Conservation (phyloP, 371 early-diverging fungal species). For the Circinella minor region DNA sequence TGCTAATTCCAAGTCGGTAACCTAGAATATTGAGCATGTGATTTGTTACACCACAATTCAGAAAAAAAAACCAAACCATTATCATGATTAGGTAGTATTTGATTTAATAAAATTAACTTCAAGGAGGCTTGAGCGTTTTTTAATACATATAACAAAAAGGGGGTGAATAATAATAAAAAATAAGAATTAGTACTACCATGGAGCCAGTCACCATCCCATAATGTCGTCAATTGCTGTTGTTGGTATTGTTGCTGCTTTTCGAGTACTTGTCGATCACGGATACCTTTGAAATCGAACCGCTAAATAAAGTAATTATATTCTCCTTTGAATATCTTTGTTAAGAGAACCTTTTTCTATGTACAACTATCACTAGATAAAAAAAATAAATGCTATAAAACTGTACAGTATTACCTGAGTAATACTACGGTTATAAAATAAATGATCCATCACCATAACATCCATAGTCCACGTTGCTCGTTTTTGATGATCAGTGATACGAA, state of each 20-base stretch:
- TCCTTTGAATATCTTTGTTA: background rate
- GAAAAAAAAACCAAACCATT: no score
- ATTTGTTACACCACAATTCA: background rate
- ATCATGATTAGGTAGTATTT: no score
- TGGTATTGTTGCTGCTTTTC: slow-evolving; percentile 20
- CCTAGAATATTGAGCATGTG: slow-evolving; percentile 12
- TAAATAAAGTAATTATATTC: slow-evolving; percentile 16
- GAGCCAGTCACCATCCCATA: slow-evolving; percentile 76
- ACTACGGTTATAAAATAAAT: slow-evolving; percentile 77
- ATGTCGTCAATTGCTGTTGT: slow-evolving; percentile 42
- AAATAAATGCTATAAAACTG: no score
- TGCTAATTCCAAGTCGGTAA: slow-evolving; percentile 34
- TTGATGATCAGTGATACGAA: slow-evolving; percentile 67
- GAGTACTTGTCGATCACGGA: slow-evolving; percentile 58
- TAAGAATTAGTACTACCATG: slow-evolving; percentile 35
- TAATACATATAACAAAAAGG: background rate
- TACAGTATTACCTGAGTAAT: slow-evolving; percentile 57
- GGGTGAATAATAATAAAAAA: background rate
- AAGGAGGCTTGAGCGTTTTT: background rate
- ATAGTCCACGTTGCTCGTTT: slow-evolving; percentile 70
- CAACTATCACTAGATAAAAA: no score
- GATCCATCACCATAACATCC: slow-evolving; percentile 94
- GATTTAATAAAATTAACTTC: no score
- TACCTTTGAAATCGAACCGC: slow-evolving; percentile 93
- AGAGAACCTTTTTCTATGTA: no score